Percentiles rank a stretch among this genome's conserved stretches.
phyloP scores from a whole-genome alignment of 805 yeast species.

The Scheffersomyces coipomensis region DNA sequence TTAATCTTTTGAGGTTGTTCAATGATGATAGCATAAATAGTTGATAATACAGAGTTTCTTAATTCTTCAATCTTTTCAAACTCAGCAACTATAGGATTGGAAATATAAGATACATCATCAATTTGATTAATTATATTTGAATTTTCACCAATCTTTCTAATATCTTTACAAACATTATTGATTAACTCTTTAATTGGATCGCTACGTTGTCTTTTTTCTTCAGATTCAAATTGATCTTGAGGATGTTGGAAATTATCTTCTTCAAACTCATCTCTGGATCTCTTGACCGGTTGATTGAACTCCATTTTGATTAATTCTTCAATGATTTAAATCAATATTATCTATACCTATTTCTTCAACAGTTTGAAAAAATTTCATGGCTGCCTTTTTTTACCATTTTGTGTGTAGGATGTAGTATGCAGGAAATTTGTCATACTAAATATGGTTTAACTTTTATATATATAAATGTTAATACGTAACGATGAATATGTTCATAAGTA shows the following conservation, averaged over 20 bases:
- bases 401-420: no score
- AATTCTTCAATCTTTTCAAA: conserved; percentile 62
- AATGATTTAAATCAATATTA: no score
- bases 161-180: conserved; percentile 44
- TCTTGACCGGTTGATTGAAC: conserved; percentile 14
- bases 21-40: conserved; percentile 63
- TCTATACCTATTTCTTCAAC: no score
- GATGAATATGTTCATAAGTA: no score
- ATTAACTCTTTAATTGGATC: conserved; percentile 42
- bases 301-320: background rate
- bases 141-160: conserved; percentile 43
- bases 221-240: conserved; percentile 3
- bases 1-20: conserved; percentile 93
- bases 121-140: conserved; percentile 37
- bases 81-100: conserved; percentile 64
- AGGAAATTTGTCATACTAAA: no score
- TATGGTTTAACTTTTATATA: no score
- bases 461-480: no score
- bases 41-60: conserved; percentile 57
- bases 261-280: conserved; percentile 31
- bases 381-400: no score
- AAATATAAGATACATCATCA: conserved; percentile 60
- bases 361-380: no score
- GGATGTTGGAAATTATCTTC: conserved; percentile 10
- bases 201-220: conserved; percentile 32